A percentile compares a stretch with the other conserved stretches of the same genome.
Conservation (phyloP, 108 stramenopile genomes). For the Mayamaea pseudoterrestris region DNA sequence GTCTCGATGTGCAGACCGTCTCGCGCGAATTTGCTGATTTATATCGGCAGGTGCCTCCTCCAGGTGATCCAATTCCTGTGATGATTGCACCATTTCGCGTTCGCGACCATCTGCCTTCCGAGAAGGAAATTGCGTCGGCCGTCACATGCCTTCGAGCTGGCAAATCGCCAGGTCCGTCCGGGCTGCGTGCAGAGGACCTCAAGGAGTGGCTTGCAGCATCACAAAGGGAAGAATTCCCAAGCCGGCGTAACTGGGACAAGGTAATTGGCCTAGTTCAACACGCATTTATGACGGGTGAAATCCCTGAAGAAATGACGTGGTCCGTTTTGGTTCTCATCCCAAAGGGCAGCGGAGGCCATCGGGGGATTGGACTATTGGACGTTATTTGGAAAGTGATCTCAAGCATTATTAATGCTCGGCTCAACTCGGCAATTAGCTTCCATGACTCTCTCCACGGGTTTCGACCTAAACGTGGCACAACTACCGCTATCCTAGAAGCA, state of each 20-base stretch:
- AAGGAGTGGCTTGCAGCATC: too few relatives aligned
- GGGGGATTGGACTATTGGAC: conserved; percentile 11
- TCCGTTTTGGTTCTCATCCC: conserved; percentile 11
- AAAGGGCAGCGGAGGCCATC: conserved; percentile 7
- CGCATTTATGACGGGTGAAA: conserved; percentile 5
- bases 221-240: too few relatives aligned
- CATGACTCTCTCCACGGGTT: conserved; percentile 7
- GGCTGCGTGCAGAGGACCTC: too few relatives aligned
- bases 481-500: conserved; percentile 10
- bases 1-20: background rate
- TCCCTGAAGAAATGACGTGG: conserved; percentile 6
- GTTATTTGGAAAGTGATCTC: conserved; percentile 9
- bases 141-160: too few relatives aligned
- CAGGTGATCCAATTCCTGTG: conserved; percentile 1
- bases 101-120: too few relatives aligned
- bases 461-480: conserved; percentile 11
- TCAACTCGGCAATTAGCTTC: background rate
- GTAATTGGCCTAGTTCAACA: too few relatives aligned
- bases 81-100: too few relatives aligned
- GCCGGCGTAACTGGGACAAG: too few relatives aligned
- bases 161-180: too few relatives aligned
- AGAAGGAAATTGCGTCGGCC: too few relatives aligned
- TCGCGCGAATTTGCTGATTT: background rate
- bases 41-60: conserved; percentile 2
- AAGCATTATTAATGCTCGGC: conserved; percentile 3